phyloP scores from a whole-genome alignment of 2,329 filamentous ascomycete genomes.

The Emericellopsis atlantica region DNA sequence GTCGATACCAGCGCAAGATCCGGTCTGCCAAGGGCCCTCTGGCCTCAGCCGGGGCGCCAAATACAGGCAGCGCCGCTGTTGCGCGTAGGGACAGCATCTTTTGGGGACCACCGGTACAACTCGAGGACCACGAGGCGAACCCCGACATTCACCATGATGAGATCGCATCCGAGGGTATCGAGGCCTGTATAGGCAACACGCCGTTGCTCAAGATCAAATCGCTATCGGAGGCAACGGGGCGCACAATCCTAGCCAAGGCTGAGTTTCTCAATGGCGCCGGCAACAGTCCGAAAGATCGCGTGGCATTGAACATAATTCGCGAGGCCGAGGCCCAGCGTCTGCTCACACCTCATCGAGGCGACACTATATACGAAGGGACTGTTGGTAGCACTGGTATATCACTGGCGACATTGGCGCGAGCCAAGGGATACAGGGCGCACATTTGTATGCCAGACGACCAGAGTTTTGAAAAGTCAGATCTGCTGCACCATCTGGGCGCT shows the following conservation, averaged over 20 bases:
- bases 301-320: slow-evolving; percentile 80
- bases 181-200: slow-evolving; percentile 87
- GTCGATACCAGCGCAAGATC: slow-evolving; percentile 40
- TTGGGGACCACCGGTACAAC: slow-evolving; percentile 32
- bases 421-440: slow-evolving; percentile 80
- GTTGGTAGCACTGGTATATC: slow-evolving; percentile 95
- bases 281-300: slow-evolving; percentile 87
- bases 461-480: slow-evolving; percentile 74
- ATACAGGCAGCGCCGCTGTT: slow-evolving; percentile 1
- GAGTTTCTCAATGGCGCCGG: slow-evolving; percentile 95
- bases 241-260: slow-evolving; percentile 83
- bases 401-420: slow-evolving; percentile 75
- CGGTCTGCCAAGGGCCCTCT: slow-evolving; percentile 8
- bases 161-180: slow-evolving; percentile 61
- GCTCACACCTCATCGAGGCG: slow-evolving; percentile 66
- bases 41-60: slow-evolving; percentile 2
- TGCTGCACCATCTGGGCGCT: slow-evolving; percentile 81
- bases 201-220: slow-evolving; percentile 78
- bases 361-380: slow-evolving; percentile 95
- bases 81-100: slow-evolving; percentile 22
- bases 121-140: slow-evolving; percentile 41
- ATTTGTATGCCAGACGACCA: slow-evolving; percentile 98
- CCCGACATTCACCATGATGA: slow-evolving; percentile 15
- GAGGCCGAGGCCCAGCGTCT: slow-evolving; percentile 68
- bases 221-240: slow-evolving; percentile 75